A percentile compares a stretch with the other conserved stretches of the same genome.
Evolutionary conservation across 441 rosid species (phyloP).

Genomic region (Aleurites moluccanus): DNA sequence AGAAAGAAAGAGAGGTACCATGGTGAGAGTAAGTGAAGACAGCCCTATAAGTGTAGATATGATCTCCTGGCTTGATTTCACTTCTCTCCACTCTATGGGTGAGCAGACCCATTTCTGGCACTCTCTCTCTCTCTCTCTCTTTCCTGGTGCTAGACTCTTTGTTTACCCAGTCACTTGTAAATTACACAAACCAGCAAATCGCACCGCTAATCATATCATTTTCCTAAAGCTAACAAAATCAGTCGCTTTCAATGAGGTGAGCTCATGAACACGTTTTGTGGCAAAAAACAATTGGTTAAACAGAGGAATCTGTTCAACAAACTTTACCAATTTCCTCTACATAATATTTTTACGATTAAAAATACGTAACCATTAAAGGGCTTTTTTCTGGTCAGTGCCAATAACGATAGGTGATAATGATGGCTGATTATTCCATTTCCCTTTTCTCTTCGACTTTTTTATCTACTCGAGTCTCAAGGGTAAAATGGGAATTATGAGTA

Average conservation of each 20-base stretch:
- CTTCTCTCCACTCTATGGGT: constrained; percentile 72
- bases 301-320: constrained; percentile 24
- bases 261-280: neutral
- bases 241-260: neutral
- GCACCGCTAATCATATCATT: neutral
- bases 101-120: constrained; percentile 84
- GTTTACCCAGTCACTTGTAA: neutral
- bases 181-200: constrained; percentile 2
- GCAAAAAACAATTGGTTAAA: constrained; percentile 24
- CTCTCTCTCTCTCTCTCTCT: constrained; percentile 21
- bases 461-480: neutral
- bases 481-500: neutral
- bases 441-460: neutral
- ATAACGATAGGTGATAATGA: neutral
- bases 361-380: neutral
- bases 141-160: neutral
- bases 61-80: constrained; percentile 84
- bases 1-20: constrained; percentile 40
- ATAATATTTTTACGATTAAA: neutral
- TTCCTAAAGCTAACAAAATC: neutral
- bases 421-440: constrained; percentile 1
- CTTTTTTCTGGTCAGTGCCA: neutral
- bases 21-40: constrained; percentile 94
- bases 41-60: constrained; percentile 96
- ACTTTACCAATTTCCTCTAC: constrained; percentile 3